phyloP scores from a whole-genome alignment of 768 basidiomycete species.

The Psilocybe azurescens region DNA sequence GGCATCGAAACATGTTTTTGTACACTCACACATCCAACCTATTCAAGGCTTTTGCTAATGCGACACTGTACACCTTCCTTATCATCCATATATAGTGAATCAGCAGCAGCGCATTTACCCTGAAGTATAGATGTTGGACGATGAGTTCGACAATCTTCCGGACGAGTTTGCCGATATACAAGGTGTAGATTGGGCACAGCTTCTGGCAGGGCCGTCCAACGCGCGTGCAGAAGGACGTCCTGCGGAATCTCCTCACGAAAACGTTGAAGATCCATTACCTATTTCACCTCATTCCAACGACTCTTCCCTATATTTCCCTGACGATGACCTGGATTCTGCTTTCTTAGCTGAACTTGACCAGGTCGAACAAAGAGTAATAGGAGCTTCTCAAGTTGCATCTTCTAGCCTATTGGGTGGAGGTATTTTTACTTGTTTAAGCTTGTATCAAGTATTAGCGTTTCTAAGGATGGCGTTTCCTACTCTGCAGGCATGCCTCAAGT shows the following conservation, averaged over 20 bases:
- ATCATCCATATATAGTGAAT: neutral
- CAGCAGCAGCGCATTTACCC: neutral
- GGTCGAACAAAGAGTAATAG: conserved; percentile 43
- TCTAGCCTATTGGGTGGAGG: conserved; percentile 3
- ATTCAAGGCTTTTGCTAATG: neutral
- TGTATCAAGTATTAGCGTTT: neutral
- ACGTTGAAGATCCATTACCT: conserved; percentile 27
- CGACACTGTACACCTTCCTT: neutral
- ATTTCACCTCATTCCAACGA: conserved; percentile 14
- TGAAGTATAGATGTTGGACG: conserved; percentile 38
- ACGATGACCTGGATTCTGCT: conserved; percentile 37
- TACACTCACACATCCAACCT: too few relatives aligned
- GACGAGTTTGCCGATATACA: conserved; percentile 59
- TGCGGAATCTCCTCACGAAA: neutral
- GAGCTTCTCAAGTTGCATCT: conserved; percentile 6
- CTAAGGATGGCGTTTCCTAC: neutral
- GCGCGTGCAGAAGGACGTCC: neutral
- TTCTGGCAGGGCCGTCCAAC: conserved; percentile 32
- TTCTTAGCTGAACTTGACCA: conserved; percentile 51
- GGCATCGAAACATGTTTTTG: too few relatives aligned
- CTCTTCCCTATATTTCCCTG: conserved; percentile 8
- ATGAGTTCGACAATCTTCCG: conserved; percentile 58
- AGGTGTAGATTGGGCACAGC: conserved; percentile 51
- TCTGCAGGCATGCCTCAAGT: conserved; percentile 5
- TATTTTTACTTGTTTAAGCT: neutral